Conservation (phyloP, 768 basidiomycete species). For the Chalciporus sphaerocephalus region DNA sequence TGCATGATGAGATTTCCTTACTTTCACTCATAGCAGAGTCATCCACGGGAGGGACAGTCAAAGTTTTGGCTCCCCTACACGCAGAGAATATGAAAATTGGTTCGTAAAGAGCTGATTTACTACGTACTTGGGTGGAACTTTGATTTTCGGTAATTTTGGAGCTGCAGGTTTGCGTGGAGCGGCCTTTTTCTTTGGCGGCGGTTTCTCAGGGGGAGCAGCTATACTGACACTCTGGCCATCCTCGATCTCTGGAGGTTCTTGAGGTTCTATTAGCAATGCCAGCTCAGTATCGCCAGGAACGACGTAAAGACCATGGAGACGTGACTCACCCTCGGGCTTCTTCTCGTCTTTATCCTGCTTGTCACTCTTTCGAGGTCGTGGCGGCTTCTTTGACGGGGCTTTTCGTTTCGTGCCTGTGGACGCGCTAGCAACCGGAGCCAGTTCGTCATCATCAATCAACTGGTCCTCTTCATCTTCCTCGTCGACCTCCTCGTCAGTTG, state of each 20-base stretch:
- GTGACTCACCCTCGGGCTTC: conserved; percentile 41
- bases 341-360: conserved; percentile 44
- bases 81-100: conserved; percentile 8
- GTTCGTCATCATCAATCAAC: conserved; percentile 66
- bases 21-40: conserved; percentile 62
- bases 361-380: conserved; percentile 51
- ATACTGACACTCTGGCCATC: conserved; percentile 18
- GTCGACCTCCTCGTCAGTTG: conserved; percentile 48
- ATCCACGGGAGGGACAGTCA: conserved; percentile 39
- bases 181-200: conserved; percentile 47
- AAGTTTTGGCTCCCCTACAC: conserved; percentile 27
- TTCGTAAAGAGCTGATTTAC: background rate
- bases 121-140: conserved; percentile 30
- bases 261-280: conserved; percentile 22
- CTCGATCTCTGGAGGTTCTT: conserved; percentile 26
- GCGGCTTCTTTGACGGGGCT: conserved; percentile 42
- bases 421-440: conserved; percentile 21
- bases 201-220: conserved; percentile 30
- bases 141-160: conserved; percentile 33
- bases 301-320: conserved; percentile 25
- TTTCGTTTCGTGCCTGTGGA: conserved; percentile 48
- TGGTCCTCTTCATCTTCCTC: conserved; percentile 76
- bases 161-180: conserved; percentile 41
- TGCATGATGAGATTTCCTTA: conserved; percentile 25
- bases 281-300: conserved; percentile 3